Base-by-base conservation (phyloP, 768 basidiomycete genomes). In the Paxillus ammoniavirescens region DNA sequence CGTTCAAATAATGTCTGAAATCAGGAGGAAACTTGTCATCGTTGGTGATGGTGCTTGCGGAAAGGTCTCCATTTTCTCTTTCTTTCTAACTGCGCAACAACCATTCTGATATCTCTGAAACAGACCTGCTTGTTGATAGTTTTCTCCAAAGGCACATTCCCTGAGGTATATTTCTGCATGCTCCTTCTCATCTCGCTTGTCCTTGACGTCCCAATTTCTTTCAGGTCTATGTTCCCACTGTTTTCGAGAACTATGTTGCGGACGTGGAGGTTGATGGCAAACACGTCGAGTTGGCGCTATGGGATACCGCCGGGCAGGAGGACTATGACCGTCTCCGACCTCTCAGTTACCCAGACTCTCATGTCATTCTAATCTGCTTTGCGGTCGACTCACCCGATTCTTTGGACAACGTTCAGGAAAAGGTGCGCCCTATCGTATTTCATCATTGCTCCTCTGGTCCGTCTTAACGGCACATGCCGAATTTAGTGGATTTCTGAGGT, bases 241-340 rank as follows among this genome's bases (percentile, higher is more conserved):
- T 99, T 48, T 99, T 98, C 64, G 97, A 99, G 82, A 98, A 98
- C 84, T 97, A 98, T 72, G 96, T 97, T 52, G 96, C 96, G 62
- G 95, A 98, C 72, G 94, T 98, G 47, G 93, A 98, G 72, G 95
- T 98, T 57, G 96, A 98, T 67, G 92, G 92, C 62, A 98, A 96
- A 78, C 92, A 95, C 69, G 95, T 98, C 64, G 97, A 99, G 75
- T 81, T 99, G 65, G 96, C 97, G 28, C 77, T 99, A 64, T 98
- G 97, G 97, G 97, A 98, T 95, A 98, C 97, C 49, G 96, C 97
- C 33, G 97, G 97, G 50, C 96, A 98, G 73, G 96, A 98, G 75
- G 97, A 98, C 73, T 98, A 98, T 73, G 97, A 98, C 74, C 91
- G 96, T 65, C 91, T 99, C 62, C 84, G 97, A 52, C 97, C 97